These are phyloP conservation scores for Ascochyta pisi DNA, from an alignment of 2,329 filamentous ascomycete genomes.

Conservation along the genomic window DNA sequence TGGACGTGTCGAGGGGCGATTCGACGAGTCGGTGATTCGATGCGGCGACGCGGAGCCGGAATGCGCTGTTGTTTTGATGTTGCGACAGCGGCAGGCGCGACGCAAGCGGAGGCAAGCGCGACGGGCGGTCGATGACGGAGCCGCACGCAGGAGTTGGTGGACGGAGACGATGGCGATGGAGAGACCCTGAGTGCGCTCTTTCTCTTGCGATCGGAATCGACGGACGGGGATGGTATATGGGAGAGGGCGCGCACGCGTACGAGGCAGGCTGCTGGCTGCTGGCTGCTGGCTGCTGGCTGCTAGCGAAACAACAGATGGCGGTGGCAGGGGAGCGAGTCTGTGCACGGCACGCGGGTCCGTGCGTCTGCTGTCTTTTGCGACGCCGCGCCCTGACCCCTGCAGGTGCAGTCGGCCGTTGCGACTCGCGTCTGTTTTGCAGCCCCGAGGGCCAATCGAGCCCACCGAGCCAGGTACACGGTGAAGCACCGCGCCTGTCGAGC, in stretches of 20 bases:
- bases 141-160: conserved; percentile 18
- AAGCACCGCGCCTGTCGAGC: conserved; percentile 22
- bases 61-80: conserved; percentile 29
- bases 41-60: conserved; percentile 25
- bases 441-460: conserved; percentile 28
- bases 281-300: no score
- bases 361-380: conserved; percentile 25
- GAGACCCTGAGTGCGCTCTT: conserved; percentile 34
- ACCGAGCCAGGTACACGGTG: conserved; percentile 17
- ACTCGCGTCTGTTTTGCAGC: conserved; percentile 19
- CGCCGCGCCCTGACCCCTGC: neutral
- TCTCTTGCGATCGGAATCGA: conserved; percentile 31
- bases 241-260: conserved; percentile 34
- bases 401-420: conserved; percentile 19
- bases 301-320: neutral
- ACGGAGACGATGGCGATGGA: conserved; percentile 11
- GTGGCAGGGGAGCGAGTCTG: conserved; percentile 6
- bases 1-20: conserved; percentile 29
- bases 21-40: conserved; percentile 29
- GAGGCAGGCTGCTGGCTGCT: neutral
- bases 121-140: conserved; percentile 25
- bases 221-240: conserved; percentile 36
- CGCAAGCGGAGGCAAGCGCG: conserved; percentile 18
- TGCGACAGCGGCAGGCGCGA: conserved; percentile 29
- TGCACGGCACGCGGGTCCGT: neutral